Conservation (phyloP, 441 rosid genomes). For the Eruca vesicaria region DNA sequence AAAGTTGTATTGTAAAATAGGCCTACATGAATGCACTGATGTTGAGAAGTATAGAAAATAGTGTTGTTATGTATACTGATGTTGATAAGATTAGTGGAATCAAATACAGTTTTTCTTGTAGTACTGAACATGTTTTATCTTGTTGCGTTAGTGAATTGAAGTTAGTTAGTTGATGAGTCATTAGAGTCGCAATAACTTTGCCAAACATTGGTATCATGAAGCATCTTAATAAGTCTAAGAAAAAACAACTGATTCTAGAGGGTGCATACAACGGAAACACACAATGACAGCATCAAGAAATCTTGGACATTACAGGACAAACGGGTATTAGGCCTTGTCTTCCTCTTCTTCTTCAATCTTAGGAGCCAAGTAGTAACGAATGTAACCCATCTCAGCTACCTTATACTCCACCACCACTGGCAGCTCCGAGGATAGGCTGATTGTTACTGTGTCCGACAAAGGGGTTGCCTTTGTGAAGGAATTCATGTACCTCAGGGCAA, state of each 20-base stretch:
- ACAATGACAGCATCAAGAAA: constrained; percentile 6
- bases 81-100: background rate
- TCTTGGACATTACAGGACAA: background rate
- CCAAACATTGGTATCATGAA: background rate
- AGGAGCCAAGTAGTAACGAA: constrained; percentile 91
- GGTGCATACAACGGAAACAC: background rate
- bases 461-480: constrained; percentile 97
- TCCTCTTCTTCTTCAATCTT: constrained; percentile 89
- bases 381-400: constrained; percentile 97
- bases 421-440: constrained; percentile 87
- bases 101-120: too few relatives aligned
- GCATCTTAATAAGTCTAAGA: background rate
- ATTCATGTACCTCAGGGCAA: constrained; percentile 95
- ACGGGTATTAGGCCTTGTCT: constrained; percentile 50
- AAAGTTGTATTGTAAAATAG: background rate
- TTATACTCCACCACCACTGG: constrained; percentile 97
- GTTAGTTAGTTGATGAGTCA: background rate
- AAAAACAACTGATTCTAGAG: constrained; percentile 20
- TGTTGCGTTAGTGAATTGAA: background rate
- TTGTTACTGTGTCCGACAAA: constrained; percentile 72
- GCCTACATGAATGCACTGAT: background rate
- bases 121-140: too few relatives aligned
- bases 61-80: background rate
- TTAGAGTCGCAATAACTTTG: background rate
- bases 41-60: background rate